Percentiles rank a stretch among this genome's conserved stretches.
Conservation (phyloP, 805 yeast species). For the Candida cerambycidarum region DNA sequence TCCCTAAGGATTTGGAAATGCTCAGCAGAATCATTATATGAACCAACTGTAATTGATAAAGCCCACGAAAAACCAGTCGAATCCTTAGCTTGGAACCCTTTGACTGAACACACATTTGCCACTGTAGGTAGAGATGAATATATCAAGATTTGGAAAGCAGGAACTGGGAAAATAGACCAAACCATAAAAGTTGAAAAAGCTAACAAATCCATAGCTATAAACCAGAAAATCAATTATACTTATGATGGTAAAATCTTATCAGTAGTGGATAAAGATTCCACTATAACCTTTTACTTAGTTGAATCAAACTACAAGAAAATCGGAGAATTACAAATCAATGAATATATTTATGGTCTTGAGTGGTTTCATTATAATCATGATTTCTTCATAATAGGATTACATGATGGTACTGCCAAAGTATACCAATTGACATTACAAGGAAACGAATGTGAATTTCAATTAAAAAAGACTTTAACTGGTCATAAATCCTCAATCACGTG, state of each 20-base stretch:
- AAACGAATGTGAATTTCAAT: background rate
- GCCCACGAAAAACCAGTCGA: slow-evolving; percentile 43
- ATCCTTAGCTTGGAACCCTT: slow-evolving; percentile 50
- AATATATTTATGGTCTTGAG: slow-evolving; percentile 38
- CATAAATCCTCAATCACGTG: slow-evolving; percentile 54
- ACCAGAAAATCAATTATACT: slow-evolving; percentile 36
- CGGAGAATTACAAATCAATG: slow-evolving; percentile 21
- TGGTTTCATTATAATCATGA: slow-evolving; percentile 47
- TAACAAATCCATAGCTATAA: slow-evolving; percentile 5
- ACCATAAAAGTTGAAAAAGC: slow-evolving; percentile 28
- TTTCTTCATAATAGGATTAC: slow-evolving; percentile 40
- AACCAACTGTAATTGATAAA: slow-evolving; percentile 39
- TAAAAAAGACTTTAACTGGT: slow-evolving; percentile 25
- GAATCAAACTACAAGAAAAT: slow-evolving; percentile 28
- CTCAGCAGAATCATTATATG: slow-evolving; percentile 25
- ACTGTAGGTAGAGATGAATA: slow-evolving; percentile 49
- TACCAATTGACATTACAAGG: slow-evolving; percentile 18
- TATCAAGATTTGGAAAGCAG: slow-evolving; percentile 48
- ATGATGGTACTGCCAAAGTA: slow-evolving; percentile 44
- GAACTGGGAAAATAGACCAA: slow-evolving; percentile 30
- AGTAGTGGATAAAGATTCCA: slow-evolving; percentile 42
- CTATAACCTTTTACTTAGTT: slow-evolving; percentile 35
- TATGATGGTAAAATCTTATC: slow-evolving; percentile 48
- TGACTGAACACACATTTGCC: slow-evolving; percentile 43
- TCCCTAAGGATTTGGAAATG: slow-evolving; percentile 43